Evolutionary conservation across 805 yeast species (phyloP).

Genomic region (Lachancea meyersii): DNA sequence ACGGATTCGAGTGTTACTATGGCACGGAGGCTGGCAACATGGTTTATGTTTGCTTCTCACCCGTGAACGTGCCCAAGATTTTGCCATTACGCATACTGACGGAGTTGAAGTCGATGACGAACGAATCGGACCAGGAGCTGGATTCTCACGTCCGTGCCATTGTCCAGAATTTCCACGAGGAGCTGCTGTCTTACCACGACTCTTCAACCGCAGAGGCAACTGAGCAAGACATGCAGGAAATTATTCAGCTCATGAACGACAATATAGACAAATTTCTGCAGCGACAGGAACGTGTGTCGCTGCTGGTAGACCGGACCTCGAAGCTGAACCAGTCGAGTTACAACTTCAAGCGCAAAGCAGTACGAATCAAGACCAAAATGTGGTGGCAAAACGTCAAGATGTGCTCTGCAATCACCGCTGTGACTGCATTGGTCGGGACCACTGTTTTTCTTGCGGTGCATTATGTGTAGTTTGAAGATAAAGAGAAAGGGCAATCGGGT

Average conservation of each 20-base stretch:
- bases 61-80: constrained; percentile 25
- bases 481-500: not conserved
- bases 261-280: constrained; percentile 46
- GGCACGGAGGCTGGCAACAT: constrained; percentile 20
- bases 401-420: constrained; percentile 6
- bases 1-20: constrained; percentile 32
- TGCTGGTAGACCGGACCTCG: constrained; percentile 74
- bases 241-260: constrained; percentile 34
- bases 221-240: constrained; percentile 28
- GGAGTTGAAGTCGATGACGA: constrained; percentile 24
- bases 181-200: constrained; percentile 20
- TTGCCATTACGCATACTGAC: constrained; percentile 30
- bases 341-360: constrained; percentile 65
- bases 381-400: constrained; percentile 60
- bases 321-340: constrained; percentile 59
- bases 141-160: constrained; percentile 23
- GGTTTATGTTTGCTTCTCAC: constrained; percentile 25
- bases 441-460: constrained; percentile 6
- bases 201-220: constrained; percentile 20
- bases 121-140: constrained; percentile 21
- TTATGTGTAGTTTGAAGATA: constrained; percentile 3
- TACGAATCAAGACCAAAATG: constrained; percentile 53
- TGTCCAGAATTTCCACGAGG: constrained; percentile 28
- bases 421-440: constrained; percentile 4
- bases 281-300: constrained; percentile 70